Evolutionary conservation across 1,139 yeast species (phyloP), one percentile per base, ranked within the genome.

Genomic region (Diutina mesorugosa): DNA sequence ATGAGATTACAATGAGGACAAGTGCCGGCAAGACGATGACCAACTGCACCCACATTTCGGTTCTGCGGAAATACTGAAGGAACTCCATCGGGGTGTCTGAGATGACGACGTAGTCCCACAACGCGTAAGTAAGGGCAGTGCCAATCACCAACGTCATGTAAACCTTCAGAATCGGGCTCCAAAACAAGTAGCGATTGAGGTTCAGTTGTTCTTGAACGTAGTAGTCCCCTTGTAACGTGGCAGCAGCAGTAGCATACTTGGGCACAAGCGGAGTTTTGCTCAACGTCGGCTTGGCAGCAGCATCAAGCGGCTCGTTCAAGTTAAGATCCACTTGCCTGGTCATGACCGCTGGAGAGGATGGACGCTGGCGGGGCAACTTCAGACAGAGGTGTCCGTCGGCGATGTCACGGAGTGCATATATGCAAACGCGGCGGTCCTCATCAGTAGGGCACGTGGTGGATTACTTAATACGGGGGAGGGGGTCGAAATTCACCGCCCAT

Each of bases 141-240:
- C 26, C 41, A 26, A 61, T 56, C 6, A 74, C 54, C 0, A 80
- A 70, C 21, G 70, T 55, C 8, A 57, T 51, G 38, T 58, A 55
- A 12, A 55, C 21, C 53, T 59, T 60, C n/a, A 57, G 50, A 30
- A 59, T 52, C 6, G 79, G 80, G 60, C 83, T 81, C 72, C 77
- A 72, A 55, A 85, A 71, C 21, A 85, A 65, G 56, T 66, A 64
- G 57, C 68, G 71, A 63, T 80, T 83, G 56, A 83, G 75, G 46
- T 69, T 61, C 2, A 84, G 72, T 65, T 83, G 87, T 55, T 77
- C 71, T 65, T 79, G 85, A 58, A 84, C 74, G 59, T 80, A 74
- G 64, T 78, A 80, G 66, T 86, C 93, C 56, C 87, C 81, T 45
- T 84, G 82, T 58, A 86, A 69, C 57, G 80, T 81, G 57, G 84